Conservation (phyloP, 1,284 basidiomycete genomes). For the Neotropicomus parvogracilis region DNA sequence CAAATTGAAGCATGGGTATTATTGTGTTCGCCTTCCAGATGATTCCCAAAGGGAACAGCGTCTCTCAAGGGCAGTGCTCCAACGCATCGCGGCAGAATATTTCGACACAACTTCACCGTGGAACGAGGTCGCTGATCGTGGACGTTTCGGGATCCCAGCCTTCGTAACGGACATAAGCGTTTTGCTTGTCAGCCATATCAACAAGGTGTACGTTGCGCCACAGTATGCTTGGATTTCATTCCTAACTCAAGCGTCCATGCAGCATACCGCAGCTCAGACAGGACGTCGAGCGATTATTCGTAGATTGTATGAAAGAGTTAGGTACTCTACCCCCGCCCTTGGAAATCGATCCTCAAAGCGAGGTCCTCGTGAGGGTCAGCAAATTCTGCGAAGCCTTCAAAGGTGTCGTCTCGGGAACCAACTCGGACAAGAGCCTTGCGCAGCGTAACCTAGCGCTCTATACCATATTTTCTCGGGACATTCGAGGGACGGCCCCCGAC, state of each 20-base stretch:
- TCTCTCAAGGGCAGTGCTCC: conserved; percentile 38
- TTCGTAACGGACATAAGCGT: conserved; percentile 52
- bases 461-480: conserved; percentile 32
- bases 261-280: conserved; percentile 44
- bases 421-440: conserved; percentile 34
- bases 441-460: conserved; percentile 38
- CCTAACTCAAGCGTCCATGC: conserved; percentile 7
- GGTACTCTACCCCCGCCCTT: conserved; percentile 40
- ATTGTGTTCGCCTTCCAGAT: conserved; percentile 63
- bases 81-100: conserved; percentile 41
- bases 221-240: neutral
- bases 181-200: conserved; percentile 50
- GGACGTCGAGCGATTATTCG: conserved; percentile 39
- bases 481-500: conserved; percentile 40
- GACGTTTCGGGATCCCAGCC: conserved; percentile 53
- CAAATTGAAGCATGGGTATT: conserved; percentile 56
- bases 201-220: conserved; percentile 42
- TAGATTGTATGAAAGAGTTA: conserved; percentile 36
- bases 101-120: conserved; percentile 52
- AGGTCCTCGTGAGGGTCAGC: conserved; percentile 44
- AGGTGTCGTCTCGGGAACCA: conserved; percentile 37
- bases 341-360: conserved; percentile 41
- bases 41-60: conserved; percentile 47
- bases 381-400: conserved; percentile 42
- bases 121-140: conserved; percentile 40